Conservation (phyloP, 106 monocot species). For the Hemerocallis citrina region DNA sequence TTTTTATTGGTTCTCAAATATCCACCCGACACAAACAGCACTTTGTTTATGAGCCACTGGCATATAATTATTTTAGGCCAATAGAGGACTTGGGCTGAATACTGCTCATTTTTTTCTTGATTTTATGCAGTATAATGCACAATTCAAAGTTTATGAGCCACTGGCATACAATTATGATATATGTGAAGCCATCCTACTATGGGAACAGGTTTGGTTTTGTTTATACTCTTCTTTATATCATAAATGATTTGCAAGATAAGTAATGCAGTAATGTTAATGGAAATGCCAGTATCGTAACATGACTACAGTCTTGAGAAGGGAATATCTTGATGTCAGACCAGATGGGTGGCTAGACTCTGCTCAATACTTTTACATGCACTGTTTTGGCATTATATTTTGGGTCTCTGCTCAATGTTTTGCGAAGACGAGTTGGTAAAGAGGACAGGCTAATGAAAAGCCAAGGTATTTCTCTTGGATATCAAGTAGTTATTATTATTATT, state of each 20-base stretch:
- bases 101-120: too few species aligned
- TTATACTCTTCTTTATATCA: background rate
- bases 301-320: constrained; percentile 95
- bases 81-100: too few species aligned
- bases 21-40: too few species aligned
- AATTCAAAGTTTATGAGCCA: constrained; percentile 93
- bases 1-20: too few species aligned
- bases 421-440: constrained; percentile 79
- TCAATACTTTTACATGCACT: constrained; percentile 94
- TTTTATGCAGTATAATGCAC: constrained; percentile 73
- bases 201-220: constrained; percentile 81
- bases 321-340: constrained; percentile 89
- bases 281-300: constrained; percentile 86
- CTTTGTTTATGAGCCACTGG: too few species aligned
- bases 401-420: constrained; percentile 80
- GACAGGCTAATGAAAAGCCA: constrained; percentile 53
- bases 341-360: constrained; percentile 98
- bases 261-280: constrained; percentile 13
- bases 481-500: background rate
- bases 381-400: constrained; percentile 96
- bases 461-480: constrained; percentile 40
- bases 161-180: constrained; percentile 86
- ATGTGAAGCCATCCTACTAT: constrained; percentile 86
- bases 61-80: too few species aligned
- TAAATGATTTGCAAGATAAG: background rate